Evolutionary conservation across 192 early-diverging fungal species (phyloP).

Genomic region (Entomortierella lignicola): DNA sequence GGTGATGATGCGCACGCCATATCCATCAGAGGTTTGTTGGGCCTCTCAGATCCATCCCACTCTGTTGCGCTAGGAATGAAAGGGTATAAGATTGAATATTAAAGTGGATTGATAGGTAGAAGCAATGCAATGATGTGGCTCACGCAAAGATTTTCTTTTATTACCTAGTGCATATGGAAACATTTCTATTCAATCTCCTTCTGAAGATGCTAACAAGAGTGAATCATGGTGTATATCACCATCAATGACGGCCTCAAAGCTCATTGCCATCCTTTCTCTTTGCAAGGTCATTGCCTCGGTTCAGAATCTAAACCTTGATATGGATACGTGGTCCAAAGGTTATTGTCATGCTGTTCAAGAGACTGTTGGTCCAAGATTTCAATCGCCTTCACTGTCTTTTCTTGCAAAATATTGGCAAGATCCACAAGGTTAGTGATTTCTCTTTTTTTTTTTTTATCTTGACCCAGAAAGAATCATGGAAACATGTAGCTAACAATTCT

Average conservation of each 20-base stretch:
- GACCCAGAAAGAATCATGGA: neutral
- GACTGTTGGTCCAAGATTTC: slow-evolving; percentile 60
- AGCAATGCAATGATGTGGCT: neutral
- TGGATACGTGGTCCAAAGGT: slow-evolving; percentile 61
- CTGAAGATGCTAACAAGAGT: slow-evolving; percentile 8
- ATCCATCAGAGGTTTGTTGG: slow-evolving; percentile 36
- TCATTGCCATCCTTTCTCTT: slow-evolving; percentile 69
- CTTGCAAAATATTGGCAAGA: slow-evolving; percentile 90
- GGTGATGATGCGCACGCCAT: slow-evolving; percentile 33
- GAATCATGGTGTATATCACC: slow-evolving; percentile 71
- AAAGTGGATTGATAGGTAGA: neutral
- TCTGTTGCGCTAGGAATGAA: slow-evolving; percentile 61
- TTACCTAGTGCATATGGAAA: slow-evolving; percentile 70
- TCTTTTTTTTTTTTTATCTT: neutral
- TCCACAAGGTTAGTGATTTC: slow-evolving; percentile 65
- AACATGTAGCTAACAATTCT: neutral
- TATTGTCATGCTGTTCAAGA: slow-evolving; percentile 65
- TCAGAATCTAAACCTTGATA: slow-evolving; percentile 27
- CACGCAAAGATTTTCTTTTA: neutral
- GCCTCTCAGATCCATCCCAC: slow-evolving; percentile 18
- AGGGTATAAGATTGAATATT: slow-evolving; percentile 58
- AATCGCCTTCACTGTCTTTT: slow-evolving; percentile 74
- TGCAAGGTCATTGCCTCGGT: slow-evolving; percentile 29
- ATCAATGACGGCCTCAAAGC: slow-evolving; percentile 70
- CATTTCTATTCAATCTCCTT: slow-evolving; percentile 70